phyloP scores from a whole-genome alignment of 305 asterid genomes.

The Euphrasia arctica region DNA sequence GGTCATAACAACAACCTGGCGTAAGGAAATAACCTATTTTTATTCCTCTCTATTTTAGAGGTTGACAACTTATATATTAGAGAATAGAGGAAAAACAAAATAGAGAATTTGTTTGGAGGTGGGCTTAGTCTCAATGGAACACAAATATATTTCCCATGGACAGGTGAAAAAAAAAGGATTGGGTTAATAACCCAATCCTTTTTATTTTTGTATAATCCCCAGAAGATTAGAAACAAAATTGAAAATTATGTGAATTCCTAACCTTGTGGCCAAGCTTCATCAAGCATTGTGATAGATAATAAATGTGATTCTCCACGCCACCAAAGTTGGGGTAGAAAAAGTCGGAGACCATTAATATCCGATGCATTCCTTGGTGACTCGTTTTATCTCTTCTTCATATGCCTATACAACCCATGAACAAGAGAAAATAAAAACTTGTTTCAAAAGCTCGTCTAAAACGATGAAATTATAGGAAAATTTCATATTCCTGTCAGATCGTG shows the following conservation, averaged over 20 bases:
- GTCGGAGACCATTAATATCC: constrained; percentile 90
- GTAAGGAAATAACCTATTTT: constrained; percentile 10
- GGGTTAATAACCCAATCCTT: background rate
- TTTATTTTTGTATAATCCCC: no score
- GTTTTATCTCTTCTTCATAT: constrained; percentile 32
- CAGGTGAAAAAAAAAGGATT: background rate
- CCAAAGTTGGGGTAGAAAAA: constrained; percentile 97
- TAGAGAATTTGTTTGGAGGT: no score
- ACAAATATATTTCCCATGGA: background rate
- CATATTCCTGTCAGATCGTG: no score
- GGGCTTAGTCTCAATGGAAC: constrained; percentile 11
- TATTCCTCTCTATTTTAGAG: no score
- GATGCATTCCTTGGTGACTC: constrained; percentile 52
- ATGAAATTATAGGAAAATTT: background rate
- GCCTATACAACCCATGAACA: constrained; percentile 13
- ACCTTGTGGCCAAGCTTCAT: constrained; percentile 94
- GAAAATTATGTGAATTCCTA: constrained; percentile 23
- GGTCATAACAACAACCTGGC: constrained; percentile 89
- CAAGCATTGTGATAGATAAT: constrained; percentile 87
- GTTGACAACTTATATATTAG: no score
- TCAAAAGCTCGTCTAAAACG: constrained; percentile 1
- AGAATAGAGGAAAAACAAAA: no score
- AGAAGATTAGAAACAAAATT: background rate
- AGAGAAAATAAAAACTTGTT: background rate
- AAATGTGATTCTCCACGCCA: constrained; percentile 96